Conservation (phyloP, 345 rosid genomes). For the Euphorbia pulcherrima region DNA sequence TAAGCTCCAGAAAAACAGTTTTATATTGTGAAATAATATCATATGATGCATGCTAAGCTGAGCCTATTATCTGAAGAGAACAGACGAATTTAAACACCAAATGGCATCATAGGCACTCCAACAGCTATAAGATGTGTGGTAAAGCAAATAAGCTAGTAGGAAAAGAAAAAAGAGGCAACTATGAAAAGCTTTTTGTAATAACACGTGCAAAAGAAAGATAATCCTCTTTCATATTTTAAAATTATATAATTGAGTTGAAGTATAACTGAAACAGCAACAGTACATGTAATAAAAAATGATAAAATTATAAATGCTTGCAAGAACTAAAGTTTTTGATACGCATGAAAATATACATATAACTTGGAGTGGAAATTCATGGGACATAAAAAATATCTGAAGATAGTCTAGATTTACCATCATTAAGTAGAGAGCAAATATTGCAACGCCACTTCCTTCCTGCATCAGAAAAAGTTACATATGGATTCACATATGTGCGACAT, state of each 20-base stretch:
- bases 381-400: background rate
- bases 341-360: background rate
- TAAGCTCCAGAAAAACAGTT: background rate
- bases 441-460: slow-evolving; percentile 99
- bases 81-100: background rate
- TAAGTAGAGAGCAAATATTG: slow-evolving; percentile 84
- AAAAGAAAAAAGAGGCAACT: background rate
- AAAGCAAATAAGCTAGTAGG: background rate
- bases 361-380: background rate
- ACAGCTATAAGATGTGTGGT: background rate
- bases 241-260: background rate
- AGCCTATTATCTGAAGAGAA: background rate
- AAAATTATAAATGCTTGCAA: background rate
- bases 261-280: background rate
- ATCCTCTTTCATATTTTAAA: slow-evolving; percentile 1
- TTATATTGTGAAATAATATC: background rate
- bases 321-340: background rate
- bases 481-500: slow-evolving; percentile 97
- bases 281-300: background rate
- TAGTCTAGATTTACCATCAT: slow-evolving; percentile 64
- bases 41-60: background rate
- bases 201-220: background rate
- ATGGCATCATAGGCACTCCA: background rate
- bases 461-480: slow-evolving; percentile 82
- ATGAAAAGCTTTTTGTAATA: background rate